phyloP scores from a whole-genome alignment of 257 asterid genomes.

The Sherardia arvensis region DNA sequence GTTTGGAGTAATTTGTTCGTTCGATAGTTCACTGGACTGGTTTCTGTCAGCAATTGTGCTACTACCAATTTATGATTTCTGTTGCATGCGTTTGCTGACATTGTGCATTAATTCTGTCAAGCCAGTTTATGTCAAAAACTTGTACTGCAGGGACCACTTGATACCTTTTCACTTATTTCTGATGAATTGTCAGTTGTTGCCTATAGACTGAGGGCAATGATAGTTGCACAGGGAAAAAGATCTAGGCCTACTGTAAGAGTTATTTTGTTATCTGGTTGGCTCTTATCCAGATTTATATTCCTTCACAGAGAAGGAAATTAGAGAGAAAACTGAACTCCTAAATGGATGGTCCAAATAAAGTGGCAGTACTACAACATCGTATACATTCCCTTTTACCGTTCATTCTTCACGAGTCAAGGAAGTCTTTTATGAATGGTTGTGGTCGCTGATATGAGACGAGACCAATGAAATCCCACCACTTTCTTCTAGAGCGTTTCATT shows the following conservation, averaged over 20 bases:
- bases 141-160: conserved; percentile 59
- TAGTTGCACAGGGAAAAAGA: conserved; percentile 88
- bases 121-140: background rate
- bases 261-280: background rate
- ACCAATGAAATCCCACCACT: too few relatives aligned
- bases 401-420: background rate
- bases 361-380: background rate
- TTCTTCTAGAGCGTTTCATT: too few relatives aligned
- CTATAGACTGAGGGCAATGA: conserved; percentile 86
- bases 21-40: background rate
- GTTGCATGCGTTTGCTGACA: background rate
- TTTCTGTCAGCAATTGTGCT: too few relatives aligned
- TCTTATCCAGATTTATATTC: background rate
- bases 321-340: background rate
- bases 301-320: background rate
- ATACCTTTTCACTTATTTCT: conserved; percentile 94
- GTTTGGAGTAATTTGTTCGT: background rate
- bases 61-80: background rate
- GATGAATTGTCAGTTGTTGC: conserved; percentile 82
- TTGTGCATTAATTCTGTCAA: background rate
- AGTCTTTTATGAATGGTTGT: too few relatives aligned
- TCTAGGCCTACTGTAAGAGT: conserved; percentile 87
- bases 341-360: background rate
- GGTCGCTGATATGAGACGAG: too few relatives aligned
- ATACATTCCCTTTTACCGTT: background rate